Conservation (phyloP, 1,284 basidiomycete genomes). For the Mrakiaceae sp. region DNA sequence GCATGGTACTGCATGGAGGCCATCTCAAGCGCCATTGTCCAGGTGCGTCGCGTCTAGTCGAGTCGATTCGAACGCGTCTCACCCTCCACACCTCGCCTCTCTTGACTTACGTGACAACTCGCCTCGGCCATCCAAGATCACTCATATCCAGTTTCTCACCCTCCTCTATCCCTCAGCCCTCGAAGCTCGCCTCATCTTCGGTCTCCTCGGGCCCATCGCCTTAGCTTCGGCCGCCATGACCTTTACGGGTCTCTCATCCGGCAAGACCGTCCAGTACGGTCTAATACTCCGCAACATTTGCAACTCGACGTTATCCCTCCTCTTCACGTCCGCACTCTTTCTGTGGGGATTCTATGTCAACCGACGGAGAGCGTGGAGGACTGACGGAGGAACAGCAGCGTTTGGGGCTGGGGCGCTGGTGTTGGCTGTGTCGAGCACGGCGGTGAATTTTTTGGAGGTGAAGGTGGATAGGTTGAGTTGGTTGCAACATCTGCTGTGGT, state of each 20-base stretch:
- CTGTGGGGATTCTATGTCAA: slow-evolving; percentile 92
- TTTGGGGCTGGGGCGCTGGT: slow-evolving; percentile 75
- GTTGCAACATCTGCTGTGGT: slow-evolving; percentile 23
- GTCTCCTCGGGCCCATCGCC: slow-evolving; percentile 78
- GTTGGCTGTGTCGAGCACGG: slow-evolving; percentile 67
- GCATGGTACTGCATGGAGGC: slow-evolving; percentile 85
- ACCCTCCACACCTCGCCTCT: neutral
- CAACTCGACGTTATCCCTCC: slow-evolving; percentile 84
- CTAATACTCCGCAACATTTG: slow-evolving; percentile 83
- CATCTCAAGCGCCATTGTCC: slow-evolving; percentile 68
- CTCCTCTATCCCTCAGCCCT: slow-evolving; percentile 88
- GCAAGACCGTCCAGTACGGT: slow-evolving; percentile 48
- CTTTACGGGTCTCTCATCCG: slow-evolving; percentile 56
- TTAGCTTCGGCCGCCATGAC: slow-evolving; percentile 74
- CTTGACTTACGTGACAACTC: neutral
- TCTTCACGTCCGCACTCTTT: slow-evolving; percentile 80
- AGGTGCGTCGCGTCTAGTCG: slow-evolving; percentile 42
- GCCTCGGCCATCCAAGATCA: slow-evolving; percentile 48
- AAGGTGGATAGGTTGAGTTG: slow-evolving; percentile 57
- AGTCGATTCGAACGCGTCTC: neutral
- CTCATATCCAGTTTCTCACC: slow-evolving; percentile 96
- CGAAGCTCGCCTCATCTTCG: slow-evolving; percentile 78
- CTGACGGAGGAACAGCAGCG: slow-evolving; percentile 86
- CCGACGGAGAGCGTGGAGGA: slow-evolving; percentile 82
- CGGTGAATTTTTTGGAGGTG: slow-evolving; percentile 75